Percentiles rank a stretch among this genome's conserved stretches.
Conservation (phyloP, 2,329 filamentous ascomycete species). For the Microthyrium microscopicum region DNA sequence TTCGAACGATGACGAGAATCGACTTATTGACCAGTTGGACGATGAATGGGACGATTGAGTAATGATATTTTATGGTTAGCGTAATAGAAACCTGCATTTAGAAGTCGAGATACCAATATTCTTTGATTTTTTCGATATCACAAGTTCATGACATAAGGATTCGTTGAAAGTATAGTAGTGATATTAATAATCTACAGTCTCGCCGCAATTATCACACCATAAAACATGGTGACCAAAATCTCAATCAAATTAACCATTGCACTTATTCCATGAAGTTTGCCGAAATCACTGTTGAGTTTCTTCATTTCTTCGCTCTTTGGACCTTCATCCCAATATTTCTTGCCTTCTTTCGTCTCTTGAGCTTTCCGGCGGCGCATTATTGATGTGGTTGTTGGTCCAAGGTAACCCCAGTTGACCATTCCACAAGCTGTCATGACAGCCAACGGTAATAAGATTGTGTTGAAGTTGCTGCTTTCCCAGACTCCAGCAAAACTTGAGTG, state of each 20-base stretch:
- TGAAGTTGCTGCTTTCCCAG: slow-evolving; percentile 10
- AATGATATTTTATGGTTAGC: too few species aligned
- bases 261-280: slow-evolving; percentile 63
- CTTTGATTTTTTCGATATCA: too few species aligned
- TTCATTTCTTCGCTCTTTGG: slow-evolving; percentile 78
- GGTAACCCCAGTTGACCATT: slow-evolving; percentile 49
- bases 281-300: slow-evolving; percentile 38
- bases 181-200: slow-evolving; percentile 34
- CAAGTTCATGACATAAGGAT: too few species aligned
- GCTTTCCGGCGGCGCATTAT: slow-evolving; percentile 60
- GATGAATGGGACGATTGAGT: slow-evolving; percentile 81
- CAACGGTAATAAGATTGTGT: slow-evolving; percentile 37
- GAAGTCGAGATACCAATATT: too few species aligned
- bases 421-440: slow-evolving; percentile 54
- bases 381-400: slow-evolving; percentile 60
- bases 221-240: slow-evolving; percentile 53
- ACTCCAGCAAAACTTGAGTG: not conserved
- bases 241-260: slow-evolving; percentile 61
- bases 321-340: slow-evolving; percentile 59
- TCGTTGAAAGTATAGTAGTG: too few species aligned
- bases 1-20: slow-evolving; percentile 75
- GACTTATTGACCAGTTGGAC: slow-evolving; percentile 86
- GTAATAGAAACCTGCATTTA: too few species aligned
- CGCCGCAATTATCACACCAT: slow-evolving; percentile 58
- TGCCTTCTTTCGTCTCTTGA: slow-evolving; percentile 80